Base-by-base conservation (phyloP, 176 grass and related monocot genomes). In the Musa itinerans region DNA sequence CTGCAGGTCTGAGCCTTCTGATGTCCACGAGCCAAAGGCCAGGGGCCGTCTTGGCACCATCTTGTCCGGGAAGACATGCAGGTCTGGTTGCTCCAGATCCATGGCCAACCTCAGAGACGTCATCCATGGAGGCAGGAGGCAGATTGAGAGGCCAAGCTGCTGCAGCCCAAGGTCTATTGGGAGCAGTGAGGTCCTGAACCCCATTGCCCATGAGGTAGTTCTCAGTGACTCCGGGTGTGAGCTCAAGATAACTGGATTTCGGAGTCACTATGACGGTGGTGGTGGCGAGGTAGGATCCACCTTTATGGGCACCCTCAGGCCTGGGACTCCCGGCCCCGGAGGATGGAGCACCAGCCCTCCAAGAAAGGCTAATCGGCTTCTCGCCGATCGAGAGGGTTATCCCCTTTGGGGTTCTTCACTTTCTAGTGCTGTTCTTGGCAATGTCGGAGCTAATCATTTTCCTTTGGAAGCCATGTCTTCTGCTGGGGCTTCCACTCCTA, bases 101-200 rank as follows among this genome's bases (percentile, higher is more conserved):
- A 90, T 90, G 82, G 86, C 85, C 79, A 88, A 88, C 81, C 85
- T 95, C 66, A 74, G 81, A 57, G 88, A 90, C 73, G 88, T 86
- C 24, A 78, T 95, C 76, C 56, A 81, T 55, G 74, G 81, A 52
- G 54, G 78, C 11, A 87, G 74, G 50, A 74, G 78, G 76, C 73
- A 72, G 63, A 53, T 70, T 25, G 61, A 65, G 75, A 24, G 58
- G 57, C 75, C 59, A 10, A 43, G 49, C 58, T 76, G 77, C 65
- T 82, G 62, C 53, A 79, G 73, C 76, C 92, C 73, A 79, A 90
- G 74, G 92, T 89, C 79, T 59, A 73, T 80, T 54, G 78, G 78
- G 49, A 80, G 78, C 78, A 80, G 23, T 53, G 78, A 80, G 57
- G 49, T 80, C 49, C 54, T 80, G 14, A 64, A 73, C 48, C 78